Evolutionary conservation across 1,284 basidiomycete genomes (phyloP).

Genomic region (Cystobasidium pallidum): DNA sequence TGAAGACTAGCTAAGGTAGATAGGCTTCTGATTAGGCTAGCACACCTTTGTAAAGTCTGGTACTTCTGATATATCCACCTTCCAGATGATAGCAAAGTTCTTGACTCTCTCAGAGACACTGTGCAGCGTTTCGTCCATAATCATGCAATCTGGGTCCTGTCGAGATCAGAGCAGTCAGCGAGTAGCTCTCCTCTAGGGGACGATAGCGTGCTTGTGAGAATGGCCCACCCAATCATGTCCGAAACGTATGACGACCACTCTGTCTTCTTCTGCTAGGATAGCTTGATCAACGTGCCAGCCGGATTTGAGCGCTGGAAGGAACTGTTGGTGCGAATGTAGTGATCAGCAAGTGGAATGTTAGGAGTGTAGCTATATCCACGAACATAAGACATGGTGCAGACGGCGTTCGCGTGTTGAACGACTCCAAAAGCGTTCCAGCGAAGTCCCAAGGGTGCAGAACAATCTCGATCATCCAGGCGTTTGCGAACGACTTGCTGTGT

Average conservation of each 20-base stretch:
- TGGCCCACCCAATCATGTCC: conserved; percentile 74
- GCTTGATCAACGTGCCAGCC: conserved; percentile 98
- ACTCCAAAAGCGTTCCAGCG: not conserved
- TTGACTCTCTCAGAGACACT: conserved; percentile 92
- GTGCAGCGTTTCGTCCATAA: conserved; percentile 97
- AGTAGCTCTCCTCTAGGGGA: not conserved
- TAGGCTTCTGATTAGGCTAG: too few species aligned
- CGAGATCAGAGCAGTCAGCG: conserved; percentile 15
- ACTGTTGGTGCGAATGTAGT: conserved; percentile 56
- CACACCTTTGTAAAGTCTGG: conserved; percentile 98
- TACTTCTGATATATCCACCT: conserved; percentile 90
- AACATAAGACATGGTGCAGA: conserved; percentile 31
- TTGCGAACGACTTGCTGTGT: too few species aligned
- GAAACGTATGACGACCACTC: conserved; percentile 92
- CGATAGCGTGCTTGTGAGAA: too few species aligned
- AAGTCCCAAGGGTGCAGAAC: not conserved
- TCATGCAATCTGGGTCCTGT: conserved; percentile 90
- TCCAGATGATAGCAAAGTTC: conserved; percentile 94
- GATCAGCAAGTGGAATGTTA: not conserved
- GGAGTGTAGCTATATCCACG: not conserved
- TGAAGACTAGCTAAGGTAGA: too few species aligned
- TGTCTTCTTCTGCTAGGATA: conserved; percentile 95
- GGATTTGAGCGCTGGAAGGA: conserved; percentile 86
- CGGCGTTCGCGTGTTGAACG: not conserved
- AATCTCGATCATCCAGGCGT: not conserved